Percentiles rank a stretch among this genome's conserved stretches.
Evolutionary conservation across 768 basidiomycete species (phyloP).

Genomic region (Pisolithus tinctorius): DNA sequence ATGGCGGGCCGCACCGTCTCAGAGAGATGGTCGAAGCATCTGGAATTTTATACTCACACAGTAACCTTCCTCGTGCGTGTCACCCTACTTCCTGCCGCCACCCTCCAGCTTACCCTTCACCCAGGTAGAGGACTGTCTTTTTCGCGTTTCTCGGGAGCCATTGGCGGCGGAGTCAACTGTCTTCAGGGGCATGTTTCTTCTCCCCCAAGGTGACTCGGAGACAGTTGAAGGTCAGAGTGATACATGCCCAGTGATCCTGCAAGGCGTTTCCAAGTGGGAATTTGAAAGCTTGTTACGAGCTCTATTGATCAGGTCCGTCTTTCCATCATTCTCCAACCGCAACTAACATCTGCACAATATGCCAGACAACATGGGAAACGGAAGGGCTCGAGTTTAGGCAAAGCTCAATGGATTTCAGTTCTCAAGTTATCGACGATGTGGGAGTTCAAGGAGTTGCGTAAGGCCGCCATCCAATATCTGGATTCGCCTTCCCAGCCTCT

Average conservation of each 20-base stretch:
- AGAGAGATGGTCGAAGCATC: slow-evolving; percentile 2
- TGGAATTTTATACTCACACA: background rate
- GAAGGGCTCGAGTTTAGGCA: background rate
- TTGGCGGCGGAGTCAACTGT: background rate
- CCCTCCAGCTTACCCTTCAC: background rate
- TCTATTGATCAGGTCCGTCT: slow-evolving; percentile 9
- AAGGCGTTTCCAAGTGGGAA: slow-evolving; percentile 10
- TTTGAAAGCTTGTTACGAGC: slow-evolving; percentile 13
- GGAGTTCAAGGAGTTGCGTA: background rate
- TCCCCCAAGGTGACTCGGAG: slow-evolving; percentile 5
- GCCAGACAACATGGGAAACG: background rate
- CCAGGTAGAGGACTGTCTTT: slow-evolving; percentile 17
- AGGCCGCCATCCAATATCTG: background rate
- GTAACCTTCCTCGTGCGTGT: slow-evolving; percentile 10
- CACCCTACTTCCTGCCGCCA: background rate
- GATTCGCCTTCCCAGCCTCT: background rate
- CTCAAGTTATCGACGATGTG: background rate
- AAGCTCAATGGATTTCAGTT: background rate
- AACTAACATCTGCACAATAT: background rate
- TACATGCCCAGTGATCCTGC: slow-evolving; percentile 10
- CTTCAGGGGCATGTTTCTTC: background rate
- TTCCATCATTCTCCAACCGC: background rate
- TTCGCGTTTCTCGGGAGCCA: slow-evolving; percentile 12
- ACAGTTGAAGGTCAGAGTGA: slow-evolving; percentile 12
- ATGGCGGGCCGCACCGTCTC: no score